These are phyloP conservation scores for Neonectria coccinea DNA, from an alignment of 2,329 filamentous ascomycete genomes.

Conservation along the genomic window DNA sequence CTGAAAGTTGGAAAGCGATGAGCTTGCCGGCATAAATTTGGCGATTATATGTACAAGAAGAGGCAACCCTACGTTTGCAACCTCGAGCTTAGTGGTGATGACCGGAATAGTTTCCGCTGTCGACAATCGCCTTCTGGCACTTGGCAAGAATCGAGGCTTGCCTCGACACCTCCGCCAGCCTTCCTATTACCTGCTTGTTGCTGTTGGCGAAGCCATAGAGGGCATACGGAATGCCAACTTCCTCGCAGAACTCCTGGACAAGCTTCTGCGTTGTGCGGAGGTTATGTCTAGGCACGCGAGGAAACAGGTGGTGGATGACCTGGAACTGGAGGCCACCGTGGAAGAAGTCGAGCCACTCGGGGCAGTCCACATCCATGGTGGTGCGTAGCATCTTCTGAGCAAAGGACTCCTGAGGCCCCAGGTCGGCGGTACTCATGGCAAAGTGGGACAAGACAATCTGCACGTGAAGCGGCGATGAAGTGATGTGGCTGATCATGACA, in stretches of 20 bases:
- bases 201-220: conserved; percentile 87
- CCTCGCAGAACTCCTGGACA: conserved; percentile 83
- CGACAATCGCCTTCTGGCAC: conserved; percentile 69
- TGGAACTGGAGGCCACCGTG: conserved; percentile 93
- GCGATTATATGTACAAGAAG: conserved; percentile 30
- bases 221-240: conserved; percentile 86
- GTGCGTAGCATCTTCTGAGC: conserved; percentile 91
- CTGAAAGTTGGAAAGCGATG: neutral
- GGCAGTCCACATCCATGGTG: conserved; percentile 93
- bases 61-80: neutral
- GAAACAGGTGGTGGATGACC: conserved; percentile 87
- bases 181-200: conserved; percentile 82
- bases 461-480: conserved; percentile 84
- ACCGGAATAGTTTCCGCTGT: conserved; percentile 46
- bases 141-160: conserved; percentile 83
- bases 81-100: conserved; percentile 24
- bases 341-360: conserved; percentile 88
- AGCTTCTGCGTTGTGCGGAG: conserved; percentile 79
- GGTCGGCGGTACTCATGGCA: conserved; percentile 90
- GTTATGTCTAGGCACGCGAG: conserved; percentile 86
- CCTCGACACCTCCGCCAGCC: conserved; percentile 81
- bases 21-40: neutral
- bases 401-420: conserved; percentile 87
- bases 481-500: conserved; percentile 82
- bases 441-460: conserved; percentile 95